A percentile compares a stretch with the other conserved stretches of the same genome.
Conservation (phyloP, 345 rosid genomes). For the Eucalyptus sp. region DNA sequence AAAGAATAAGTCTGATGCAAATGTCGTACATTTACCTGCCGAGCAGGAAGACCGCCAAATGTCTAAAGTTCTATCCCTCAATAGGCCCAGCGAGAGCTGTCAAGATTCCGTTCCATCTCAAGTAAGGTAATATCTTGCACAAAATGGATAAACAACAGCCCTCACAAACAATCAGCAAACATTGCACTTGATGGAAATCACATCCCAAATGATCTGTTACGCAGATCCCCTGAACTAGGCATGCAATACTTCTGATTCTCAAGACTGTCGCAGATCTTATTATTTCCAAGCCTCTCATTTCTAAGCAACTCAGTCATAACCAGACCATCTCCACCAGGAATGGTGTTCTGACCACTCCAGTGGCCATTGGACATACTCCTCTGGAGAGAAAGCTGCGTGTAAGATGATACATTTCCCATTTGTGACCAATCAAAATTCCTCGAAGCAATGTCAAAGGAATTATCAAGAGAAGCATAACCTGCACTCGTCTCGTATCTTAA, state of each 20-base stretch:
- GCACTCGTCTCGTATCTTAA: slow-evolving; percentile 39
- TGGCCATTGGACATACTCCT: slow-evolving; percentile 57
- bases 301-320: slow-evolving; percentile 58
- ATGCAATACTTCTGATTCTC: slow-evolving; percentile 60
- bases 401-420: slow-evolving; percentile 31
- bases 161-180: background rate
- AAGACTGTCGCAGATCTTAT: slow-evolving; percentile 46
- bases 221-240: slow-evolving; percentile 59
- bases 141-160: background rate
- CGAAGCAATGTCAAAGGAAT: slow-evolving; percentile 43
- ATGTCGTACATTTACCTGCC: background rate
- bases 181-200: slow-evolving; percentile 8
- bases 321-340: slow-evolving; percentile 45
- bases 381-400: slow-evolving; percentile 39
- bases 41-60: background rate
- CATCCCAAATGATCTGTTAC: slow-evolving; percentile 66
- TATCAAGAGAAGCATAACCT: slow-evolving; percentile 38
- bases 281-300: slow-evolving; percentile 53
- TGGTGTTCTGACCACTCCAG: slow-evolving; percentile 73
- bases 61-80: background rate
- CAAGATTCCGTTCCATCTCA: background rate
- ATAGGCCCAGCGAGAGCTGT: background rate
- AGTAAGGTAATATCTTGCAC: background rate
- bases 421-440: slow-evolving; percentile 59
- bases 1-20: background rate